Percentiles rank a stretch among this genome's conserved stretches.
Evolutionary conservation across 352 stramenopile species (phyloP).

Genomic region (Pythium oligandrum): DNA sequence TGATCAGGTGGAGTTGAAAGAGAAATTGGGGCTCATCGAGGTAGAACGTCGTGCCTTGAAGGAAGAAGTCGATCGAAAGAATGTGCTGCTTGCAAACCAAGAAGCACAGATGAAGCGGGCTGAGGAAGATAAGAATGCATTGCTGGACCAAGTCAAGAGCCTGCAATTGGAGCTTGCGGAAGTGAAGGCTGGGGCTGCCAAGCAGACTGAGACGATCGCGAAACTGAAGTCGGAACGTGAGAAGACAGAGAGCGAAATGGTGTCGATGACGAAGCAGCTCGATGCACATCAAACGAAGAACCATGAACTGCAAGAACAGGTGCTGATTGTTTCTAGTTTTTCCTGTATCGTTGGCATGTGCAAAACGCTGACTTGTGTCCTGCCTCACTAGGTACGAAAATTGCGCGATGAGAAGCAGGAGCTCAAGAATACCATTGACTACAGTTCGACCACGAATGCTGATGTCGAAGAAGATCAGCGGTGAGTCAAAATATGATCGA

Average conservation of each 20-base stretch:
- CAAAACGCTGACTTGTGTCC: not conserved
- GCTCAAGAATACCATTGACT: constrained; percentile 13
- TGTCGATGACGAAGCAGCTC: constrained; percentile 6
- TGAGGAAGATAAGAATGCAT: not conserved
- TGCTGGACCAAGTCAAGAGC: constrained; percentile 1
- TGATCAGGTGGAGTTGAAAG: constrained; percentile 1
- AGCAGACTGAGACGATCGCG: not conserved
- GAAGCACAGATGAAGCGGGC: constrained; percentile 9
- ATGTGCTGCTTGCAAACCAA: constrained; percentile 5
- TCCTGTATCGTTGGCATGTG: not conserved
- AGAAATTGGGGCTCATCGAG: constrained; percentile 8
- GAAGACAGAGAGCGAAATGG: constrained; percentile 10
- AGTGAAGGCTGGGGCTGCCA: not conserved
- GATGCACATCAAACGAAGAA: constrained; percentile 5
- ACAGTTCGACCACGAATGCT: constrained; percentile 7
- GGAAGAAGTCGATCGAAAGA: constrained; percentile 6
- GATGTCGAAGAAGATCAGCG: constrained; percentile 18
- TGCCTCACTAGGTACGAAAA: constrained; percentile 1
- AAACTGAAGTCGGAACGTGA: constrained; percentile 9
- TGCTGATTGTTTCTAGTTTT: constrained; percentile 1
- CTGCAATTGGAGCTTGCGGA: constrained; percentile 1
- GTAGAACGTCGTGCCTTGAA: constrained; percentile 3
- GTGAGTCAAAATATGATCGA: not conserved
- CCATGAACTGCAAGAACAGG: constrained; percentile 7
- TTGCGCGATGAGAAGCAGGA: constrained; percentile 8